A percentile compares a stretch with the other conserved stretches of the same genome.
phyloP scores from a whole-genome alignment of 306 rosid genomes.

The Datisca glomerata region DNA sequence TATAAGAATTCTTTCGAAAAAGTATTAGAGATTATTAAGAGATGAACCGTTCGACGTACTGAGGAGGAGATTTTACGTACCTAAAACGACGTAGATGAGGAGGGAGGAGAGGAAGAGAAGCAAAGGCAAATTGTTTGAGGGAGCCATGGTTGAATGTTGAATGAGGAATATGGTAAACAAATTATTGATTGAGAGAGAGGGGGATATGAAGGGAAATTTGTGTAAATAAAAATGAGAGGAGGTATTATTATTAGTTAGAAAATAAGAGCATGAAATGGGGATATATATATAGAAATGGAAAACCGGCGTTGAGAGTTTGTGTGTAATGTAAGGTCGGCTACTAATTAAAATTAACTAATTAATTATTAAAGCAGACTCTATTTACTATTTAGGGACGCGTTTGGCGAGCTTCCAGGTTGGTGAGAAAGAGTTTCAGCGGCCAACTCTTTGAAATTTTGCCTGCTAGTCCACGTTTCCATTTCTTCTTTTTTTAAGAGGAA shows the following conservation, averaged over 20 bases:
- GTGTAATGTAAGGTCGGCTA: no score
- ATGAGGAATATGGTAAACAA: not conserved
- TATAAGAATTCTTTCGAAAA: no score
- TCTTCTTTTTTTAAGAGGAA: no score
- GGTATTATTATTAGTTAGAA: no score
- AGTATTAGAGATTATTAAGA: not conserved
- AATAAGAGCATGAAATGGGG: no score
- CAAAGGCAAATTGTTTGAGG: slow-evolving; percentile 21
- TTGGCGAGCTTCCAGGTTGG: not conserved
- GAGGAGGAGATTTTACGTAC: slow-evolving; percentile 15
- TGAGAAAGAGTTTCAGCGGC: no score
- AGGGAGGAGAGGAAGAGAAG: slow-evolving; percentile 36
- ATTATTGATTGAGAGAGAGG: not conserved
- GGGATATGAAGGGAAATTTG: not conserved
- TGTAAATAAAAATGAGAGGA: no score
- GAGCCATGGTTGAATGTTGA: slow-evolving; percentile 26
- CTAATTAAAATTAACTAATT: no score
- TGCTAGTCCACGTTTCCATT: no score
- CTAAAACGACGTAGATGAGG: slow-evolving; percentile 39
- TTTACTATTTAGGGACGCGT: not conserved
- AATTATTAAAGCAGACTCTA: no score
- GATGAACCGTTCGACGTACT: not conserved
- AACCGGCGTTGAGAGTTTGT: not conserved
- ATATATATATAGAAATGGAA: not conserved
- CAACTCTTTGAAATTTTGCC: no score